Percentiles rank a stretch among this genome's conserved stretches.
phyloP scores from a whole-genome alignment of 2,329 filamentous ascomycete genomes.

The Sporothrix protearum region DNA sequence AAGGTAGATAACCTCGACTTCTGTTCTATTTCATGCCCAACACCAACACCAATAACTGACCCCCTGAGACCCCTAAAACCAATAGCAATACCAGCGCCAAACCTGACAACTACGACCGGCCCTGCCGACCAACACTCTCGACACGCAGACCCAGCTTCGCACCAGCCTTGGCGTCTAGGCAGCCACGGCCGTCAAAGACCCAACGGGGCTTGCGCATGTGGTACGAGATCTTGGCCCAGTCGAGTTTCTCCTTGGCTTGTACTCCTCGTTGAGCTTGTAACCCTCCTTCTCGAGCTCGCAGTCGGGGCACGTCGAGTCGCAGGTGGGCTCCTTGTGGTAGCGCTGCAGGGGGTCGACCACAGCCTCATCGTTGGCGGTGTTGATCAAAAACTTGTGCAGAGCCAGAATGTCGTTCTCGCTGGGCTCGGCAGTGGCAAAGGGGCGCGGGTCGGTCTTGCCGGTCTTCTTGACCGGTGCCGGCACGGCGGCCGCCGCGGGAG shows the following conservation, averaged over 20 bases:
- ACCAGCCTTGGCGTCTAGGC: conserved; percentile 49
- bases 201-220: conserved; percentile 52
- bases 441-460: conserved; percentile 45
- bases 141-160: conserved; percentile 50
- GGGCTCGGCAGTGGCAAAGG: conserved; percentile 39
- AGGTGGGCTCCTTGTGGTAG: conserved; percentile 45
- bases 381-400: conserved; percentile 48
- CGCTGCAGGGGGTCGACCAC: conserved; percentile 45
- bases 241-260: conserved; percentile 47
- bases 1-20: not conserved
- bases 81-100: not conserved
- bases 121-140: conserved; percentile 50
- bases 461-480: conserved; percentile 28
- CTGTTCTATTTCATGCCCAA: not conserved
- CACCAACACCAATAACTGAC: not conserved
- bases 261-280: conserved; percentile 36
- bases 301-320: conserved; percentile 48
- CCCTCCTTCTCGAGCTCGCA: conserved; percentile 38
- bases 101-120: conserved; percentile 20
- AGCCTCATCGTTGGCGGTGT: conserved; percentile 31
- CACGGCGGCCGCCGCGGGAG: not conserved
- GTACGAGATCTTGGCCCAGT: conserved; percentile 50
- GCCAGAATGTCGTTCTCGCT: conserved; percentile 47
- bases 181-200: conserved; percentile 56
- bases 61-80: not conserved